Base-by-base conservation (phyloP, 2,329 filamentous ascomycete genomes). In the Rhexocercosporidium sp. region DNA sequence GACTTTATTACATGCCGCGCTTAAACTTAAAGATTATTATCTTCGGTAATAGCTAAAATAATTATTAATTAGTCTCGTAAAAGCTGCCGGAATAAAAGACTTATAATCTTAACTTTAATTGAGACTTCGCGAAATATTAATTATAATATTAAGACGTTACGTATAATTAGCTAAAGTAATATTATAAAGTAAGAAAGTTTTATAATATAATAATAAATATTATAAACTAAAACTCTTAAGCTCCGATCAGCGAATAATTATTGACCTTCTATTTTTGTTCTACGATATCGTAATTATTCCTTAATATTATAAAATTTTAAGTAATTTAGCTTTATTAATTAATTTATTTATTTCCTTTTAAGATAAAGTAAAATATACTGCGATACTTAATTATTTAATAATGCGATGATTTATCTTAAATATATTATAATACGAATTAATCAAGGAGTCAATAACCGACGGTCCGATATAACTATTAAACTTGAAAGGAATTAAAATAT, bases 321-420 rank as follows among this genome's bases (percentile, higher is more conserved):
- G 79, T 81, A 0, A 77, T 73, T 77, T 79, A 65, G 39, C 66
- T 57, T 22, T 53, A 62, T 49, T 71, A 47, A 73, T 68, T 59
- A 54, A 29, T 46, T 56, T 27, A 47, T 72, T 68, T 56, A 54
- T 31, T 46, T 56, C 27, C 59, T 27, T 63, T 27, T 16, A 59
- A 16, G 57, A 62, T 25, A 16, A 6, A 25, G 22, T 18, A 59
- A 53, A 20, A 74, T 74, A 29, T 77, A 78, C 78, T 8, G 77
- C 78, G 37, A 81, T 69, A 41, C 79, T 79, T 6, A 81, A 64
- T 80, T 79, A 81, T 29, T 80, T 80, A 25, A 81, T 78, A 65
- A 81, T 81, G 22, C 80, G 79, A 67, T 81, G 80, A 59, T 81
- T 78, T 16, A 73, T 75, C 69, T 81, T 80, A 64, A 81, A 81